Evolutionary conservation across 192 early-diverging fungal species (phyloP).

Genomic region (Podila epigama): DNA sequence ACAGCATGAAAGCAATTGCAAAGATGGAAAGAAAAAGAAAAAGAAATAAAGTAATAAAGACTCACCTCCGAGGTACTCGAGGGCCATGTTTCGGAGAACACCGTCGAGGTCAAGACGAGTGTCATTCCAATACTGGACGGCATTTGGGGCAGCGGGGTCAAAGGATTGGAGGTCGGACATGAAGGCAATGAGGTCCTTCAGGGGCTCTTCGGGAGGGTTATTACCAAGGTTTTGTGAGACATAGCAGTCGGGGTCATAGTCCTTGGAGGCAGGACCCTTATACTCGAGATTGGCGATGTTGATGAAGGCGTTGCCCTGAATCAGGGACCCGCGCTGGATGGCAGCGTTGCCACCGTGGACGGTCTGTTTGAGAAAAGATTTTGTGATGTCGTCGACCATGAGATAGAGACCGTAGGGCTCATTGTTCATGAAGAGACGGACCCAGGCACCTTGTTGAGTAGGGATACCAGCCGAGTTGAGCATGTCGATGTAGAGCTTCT

Average conservation of each 20-base stretch:
- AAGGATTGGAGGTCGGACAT: constrained; percentile 11
- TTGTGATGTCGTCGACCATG: constrained; percentile 47
- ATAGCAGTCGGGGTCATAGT: constrained; percentile 7
- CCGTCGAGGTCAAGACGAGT: constrained; percentile 14
- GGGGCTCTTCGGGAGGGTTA: background rate
- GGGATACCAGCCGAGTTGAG: constrained; percentile 29
- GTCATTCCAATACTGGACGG: constrained; percentile 3
- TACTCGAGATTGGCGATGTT: constrained; percentile 4
- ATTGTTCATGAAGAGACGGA: constrained; percentile 46
- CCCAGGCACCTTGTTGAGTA: constrained; percentile 25
- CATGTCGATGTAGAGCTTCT: constrained; percentile 48
- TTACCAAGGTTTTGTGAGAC: constrained; percentile 8
- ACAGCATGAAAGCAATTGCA: background rate
- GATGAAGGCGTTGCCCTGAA: constrained; percentile 7
- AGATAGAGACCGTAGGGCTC: constrained; percentile 42
- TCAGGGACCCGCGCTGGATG: background rate
- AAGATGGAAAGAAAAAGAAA: background rate
- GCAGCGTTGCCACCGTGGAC: constrained; percentile 21
- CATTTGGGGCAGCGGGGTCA: constrained; percentile 7
- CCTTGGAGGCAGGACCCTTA: background rate
- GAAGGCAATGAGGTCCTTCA: constrained; percentile 10
- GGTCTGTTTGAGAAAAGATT: constrained; percentile 39
- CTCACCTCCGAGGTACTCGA: constrained; percentile 14
- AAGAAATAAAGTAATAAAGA: background rate
- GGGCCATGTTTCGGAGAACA: constrained; percentile 13